Evolutionary conservation across 164 flowering plant species (phyloP), one percentile per base, ranked within the genome.

Genomic region (Santalum album): DNA sequence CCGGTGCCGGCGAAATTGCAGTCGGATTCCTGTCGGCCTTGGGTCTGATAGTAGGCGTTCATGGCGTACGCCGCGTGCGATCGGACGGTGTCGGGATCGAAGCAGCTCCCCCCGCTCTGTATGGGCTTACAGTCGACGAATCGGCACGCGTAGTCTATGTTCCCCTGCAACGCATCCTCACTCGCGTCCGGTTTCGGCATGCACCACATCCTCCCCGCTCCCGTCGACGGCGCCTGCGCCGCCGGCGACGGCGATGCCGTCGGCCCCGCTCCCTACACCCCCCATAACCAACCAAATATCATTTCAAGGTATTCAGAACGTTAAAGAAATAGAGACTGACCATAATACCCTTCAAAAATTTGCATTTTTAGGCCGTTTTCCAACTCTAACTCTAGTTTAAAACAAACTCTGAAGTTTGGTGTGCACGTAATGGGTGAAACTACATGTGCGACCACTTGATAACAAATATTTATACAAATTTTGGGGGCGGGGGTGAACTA

Each of bases 41-140:
- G 24, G 34, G 53, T 25, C 40, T 72, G 73, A 15, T 66, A 79
- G 51, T 51, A 77, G 12, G 73, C 23, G 49, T 79, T 77, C 81
- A 79, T 77, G 50, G 61, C 63, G 35, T 20, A 77, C 0, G 78
- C 17, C 0, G 81, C 79, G 27, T 72, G 84, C 14, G 72, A 43
- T 48, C 67, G 38, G 12, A 69, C 39, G 18, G 32, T 73, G 59
- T 69, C 63, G 19, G 84, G 81, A 12, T 68, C 22, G 36, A 53
- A 68, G 56, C 82, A 79, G 16, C 69, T 44, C 17, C 76, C 79
- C 0, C 75, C 75, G 3, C 57, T 34, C 44, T 75, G 74, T 1
- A 79, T 71, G 9, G 78, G 71, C 49, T 42, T 51, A 58, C 84
- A 79, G 32, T 77, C 76, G 25, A 69, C 55, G 0, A 70, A 71